phyloP scores from a whole-genome alignment of 495 filamentous ascomycete genomes.

The Neurospora hispaniola region DNA sequence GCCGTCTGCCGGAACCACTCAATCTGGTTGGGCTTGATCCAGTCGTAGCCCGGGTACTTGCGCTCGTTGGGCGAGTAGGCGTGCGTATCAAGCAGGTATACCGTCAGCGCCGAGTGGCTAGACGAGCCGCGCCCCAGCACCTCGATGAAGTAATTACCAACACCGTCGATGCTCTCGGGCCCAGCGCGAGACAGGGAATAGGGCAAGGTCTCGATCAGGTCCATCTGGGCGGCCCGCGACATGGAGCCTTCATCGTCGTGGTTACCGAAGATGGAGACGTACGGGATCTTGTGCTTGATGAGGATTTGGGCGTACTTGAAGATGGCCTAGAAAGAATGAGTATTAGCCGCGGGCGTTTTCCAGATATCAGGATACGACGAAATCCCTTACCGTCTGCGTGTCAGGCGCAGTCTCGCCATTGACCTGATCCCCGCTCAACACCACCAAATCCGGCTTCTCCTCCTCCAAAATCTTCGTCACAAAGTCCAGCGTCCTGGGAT shows the following conservation, averaged over 20 bases:
- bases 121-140: slow-evolving; percentile 68
- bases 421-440: slow-evolving; percentile 87
- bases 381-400: slow-evolving; percentile 55
- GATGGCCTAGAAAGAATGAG: slow-evolving; percentile 44
- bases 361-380: too few relatives aligned
- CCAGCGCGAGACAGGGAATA: slow-evolving; percentile 80
- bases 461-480: slow-evolving; percentile 71
- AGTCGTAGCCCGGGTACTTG: slow-evolving; percentile 81
- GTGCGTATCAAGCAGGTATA: slow-evolving; percentile 92
- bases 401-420: slow-evolving; percentile 90
- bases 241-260: slow-evolving; percentile 91
- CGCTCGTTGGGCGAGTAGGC: slow-evolving; percentile 84
- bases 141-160: slow-evolving; percentile 93
- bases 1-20: slow-evolving; percentile 82
- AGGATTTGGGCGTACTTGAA: slow-evolving; percentile 89
- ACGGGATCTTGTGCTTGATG: slow-evolving; percentile 79
- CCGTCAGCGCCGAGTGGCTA: slow-evolving; percentile 76
- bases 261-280: slow-evolving; percentile 91
- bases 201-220: slow-evolving; percentile 71
- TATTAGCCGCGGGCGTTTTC: slow-evolving; percentile 2
- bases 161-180: slow-evolving; percentile 71
- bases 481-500: slow-evolving; percentile 85
- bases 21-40: slow-evolving; percentile 89
- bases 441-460: slow-evolving; percentile 84
- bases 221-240: slow-evolving; percentile 66